These are phyloP conservation scores for Citropsis articulata DNA, from an alignment of 345 rosid genomes.

Conservation along the genomic window DNA sequence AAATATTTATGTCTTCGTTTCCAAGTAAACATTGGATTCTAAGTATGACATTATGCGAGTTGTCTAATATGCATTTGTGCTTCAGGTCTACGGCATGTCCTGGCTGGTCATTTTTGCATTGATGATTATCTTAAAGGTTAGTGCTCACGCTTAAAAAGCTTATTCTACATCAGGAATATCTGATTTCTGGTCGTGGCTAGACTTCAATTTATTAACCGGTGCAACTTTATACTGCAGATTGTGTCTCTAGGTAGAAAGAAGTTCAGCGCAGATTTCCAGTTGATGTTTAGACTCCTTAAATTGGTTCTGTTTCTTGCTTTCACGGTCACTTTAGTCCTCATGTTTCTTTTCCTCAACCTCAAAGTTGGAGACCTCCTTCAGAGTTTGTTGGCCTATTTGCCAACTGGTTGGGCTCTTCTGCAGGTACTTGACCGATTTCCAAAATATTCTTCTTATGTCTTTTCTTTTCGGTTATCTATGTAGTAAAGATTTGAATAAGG, in stretches of 20 bases:
- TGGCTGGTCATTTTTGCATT: conserved; percentile 87
- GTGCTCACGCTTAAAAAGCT: conserved; percentile 5
- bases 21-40: background rate
- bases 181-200: background rate
- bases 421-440: conserved; percentile 37
- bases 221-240: conserved; percentile 45
- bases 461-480: background rate
- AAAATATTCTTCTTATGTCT: background rate
- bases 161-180: background rate
- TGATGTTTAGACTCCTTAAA: conserved; percentile 89
- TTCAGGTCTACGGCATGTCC: conserved; percentile 79
- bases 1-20: background rate
- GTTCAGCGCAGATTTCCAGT: conserved; percentile 95
- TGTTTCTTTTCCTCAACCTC: conserved; percentile 72
- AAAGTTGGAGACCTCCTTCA: conserved; percentile 82
- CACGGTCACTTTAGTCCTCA: conserved; percentile 50
- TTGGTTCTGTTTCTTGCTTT: conserved; percentile 66
- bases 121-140: conserved; percentile 77
- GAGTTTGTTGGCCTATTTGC: conserved; percentile 79
- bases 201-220: background rate
- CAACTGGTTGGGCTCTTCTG: conserved; percentile 91
- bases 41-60: background rate
- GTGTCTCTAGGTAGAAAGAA: conserved; percentile 95
- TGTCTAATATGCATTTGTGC: conserved; percentile 14
- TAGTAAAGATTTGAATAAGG: background rate